phyloP scores from a whole-genome alignment of 2,329 filamentous ascomycete genomes.

The Fusarium sp. region DNA sequence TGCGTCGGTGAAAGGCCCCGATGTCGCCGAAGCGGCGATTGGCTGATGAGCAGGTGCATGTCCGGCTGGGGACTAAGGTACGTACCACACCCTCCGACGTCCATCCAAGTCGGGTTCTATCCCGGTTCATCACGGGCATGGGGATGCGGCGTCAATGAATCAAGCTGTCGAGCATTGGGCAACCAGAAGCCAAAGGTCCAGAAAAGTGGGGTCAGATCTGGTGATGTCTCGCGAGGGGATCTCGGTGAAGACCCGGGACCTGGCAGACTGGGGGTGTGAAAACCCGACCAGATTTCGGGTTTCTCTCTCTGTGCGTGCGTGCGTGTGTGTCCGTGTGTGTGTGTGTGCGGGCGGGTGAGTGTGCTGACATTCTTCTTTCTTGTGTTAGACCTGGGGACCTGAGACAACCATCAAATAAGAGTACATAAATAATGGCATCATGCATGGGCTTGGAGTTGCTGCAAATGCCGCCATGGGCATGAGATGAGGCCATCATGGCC shows the following conservation, averaged over 20 bases:
- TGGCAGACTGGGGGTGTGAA: conserved; percentile 12
- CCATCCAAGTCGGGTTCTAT: conserved; percentile 14
- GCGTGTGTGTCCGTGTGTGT: neutral
- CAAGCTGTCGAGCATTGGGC: conserved; percentile 23
- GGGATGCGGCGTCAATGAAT: conserved; percentile 19
- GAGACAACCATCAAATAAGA: conserved; percentile 9
- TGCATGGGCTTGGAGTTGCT: conserved; percentile 22
- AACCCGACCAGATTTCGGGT: conserved; percentile 5
- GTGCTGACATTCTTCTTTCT: conserved; percentile 18
- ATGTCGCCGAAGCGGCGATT: conserved; percentile 19
- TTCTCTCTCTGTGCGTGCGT: neutral
- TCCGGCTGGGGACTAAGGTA: conserved; percentile 2
- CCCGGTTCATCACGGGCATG: conserved; percentile 12
- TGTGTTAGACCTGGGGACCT: conserved; percentile 8
- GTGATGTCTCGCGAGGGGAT: conserved; percentile 39
- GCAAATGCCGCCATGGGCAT: conserved; percentile 8
- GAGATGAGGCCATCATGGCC: conserved; percentile 26
- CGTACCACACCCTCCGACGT: neutral
- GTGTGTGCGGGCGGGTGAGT: neutral
- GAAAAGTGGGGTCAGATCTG: conserved; percentile 30
- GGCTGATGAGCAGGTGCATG: conserved; percentile 1
- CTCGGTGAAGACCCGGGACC: conserved; percentile 40
- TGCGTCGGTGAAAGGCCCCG: conserved; percentile 32
- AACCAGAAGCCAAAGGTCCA: conserved; percentile 13
- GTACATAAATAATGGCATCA: conserved; percentile 33